These are phyloP conservation scores for Pseudogymnoascus verrucosus DNA, from an alignment of 2,329 filamentous ascomycete genomes.

Conservation along the genomic window DNA sequence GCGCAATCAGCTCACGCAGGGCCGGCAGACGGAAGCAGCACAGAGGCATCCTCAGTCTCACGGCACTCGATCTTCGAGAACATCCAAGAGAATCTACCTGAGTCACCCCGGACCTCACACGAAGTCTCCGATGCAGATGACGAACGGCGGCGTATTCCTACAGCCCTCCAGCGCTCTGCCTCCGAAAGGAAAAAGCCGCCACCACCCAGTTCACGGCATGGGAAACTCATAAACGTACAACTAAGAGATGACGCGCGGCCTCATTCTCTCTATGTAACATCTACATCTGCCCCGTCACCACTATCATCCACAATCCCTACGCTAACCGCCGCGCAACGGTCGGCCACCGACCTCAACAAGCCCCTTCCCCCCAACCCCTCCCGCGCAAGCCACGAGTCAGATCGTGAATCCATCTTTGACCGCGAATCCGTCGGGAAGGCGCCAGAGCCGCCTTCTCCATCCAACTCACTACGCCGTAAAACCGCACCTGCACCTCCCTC, in stretches of 20 bases:
- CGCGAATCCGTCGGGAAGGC: constrained; percentile 45
- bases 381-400: constrained; percentile 35
- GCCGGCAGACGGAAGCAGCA: constrained; percentile 42
- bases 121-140: constrained; percentile 50
- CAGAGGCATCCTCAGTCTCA: constrained; percentile 51
- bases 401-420: constrained; percentile 43
- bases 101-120: constrained; percentile 51
- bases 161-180: constrained; percentile 20
- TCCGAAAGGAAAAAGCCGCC: constrained; percentile 59
- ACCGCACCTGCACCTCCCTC: constrained; percentile 34
- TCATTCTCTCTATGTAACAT: constrained; percentile 5
- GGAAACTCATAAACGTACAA: constrained; percentile 58
- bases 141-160: constrained; percentile 33
- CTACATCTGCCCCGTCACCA: constrained; percentile 16
- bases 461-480: constrained; percentile 26
- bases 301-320: constrained; percentile 16
- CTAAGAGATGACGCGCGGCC: constrained; percentile 30
- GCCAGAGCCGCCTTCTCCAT: constrained; percentile 35
- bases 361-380: constrained; percentile 49
- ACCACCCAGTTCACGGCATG: constrained; percentile 69
- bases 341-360: constrained; percentile 49
- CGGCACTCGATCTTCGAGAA: constrained; percentile 51
- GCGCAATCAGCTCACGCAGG: constrained; percentile 21
- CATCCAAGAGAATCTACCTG: constrained; percentile 31
- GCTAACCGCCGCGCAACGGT: constrained; percentile 29